phyloP scores from a whole-genome alignment of 306 rosid genomes.

The Cicer pinnatifidum region DNA sequence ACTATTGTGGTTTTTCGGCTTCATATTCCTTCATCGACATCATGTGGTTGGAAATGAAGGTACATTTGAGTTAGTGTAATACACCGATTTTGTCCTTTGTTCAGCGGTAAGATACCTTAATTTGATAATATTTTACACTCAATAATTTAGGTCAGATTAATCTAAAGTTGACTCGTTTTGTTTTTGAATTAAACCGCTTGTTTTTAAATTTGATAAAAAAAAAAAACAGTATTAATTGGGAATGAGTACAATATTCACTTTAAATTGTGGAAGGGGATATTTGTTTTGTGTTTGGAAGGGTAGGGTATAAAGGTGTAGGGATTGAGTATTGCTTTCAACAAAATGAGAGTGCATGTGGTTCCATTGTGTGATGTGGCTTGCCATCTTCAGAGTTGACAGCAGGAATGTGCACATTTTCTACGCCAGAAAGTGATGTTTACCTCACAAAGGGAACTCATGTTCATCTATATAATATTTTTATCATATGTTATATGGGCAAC shows the following conservation, averaged over 20 bases:
- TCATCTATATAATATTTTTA: slow-evolving; percentile 49
- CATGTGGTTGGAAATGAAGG: no score
- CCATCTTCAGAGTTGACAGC: slow-evolving; percentile 52
- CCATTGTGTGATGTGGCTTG: slow-evolving; percentile 54
- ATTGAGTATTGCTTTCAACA: slow-evolving; percentile 40
- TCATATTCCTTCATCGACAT: no score
- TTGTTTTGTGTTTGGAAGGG: slow-evolving; percentile 5
- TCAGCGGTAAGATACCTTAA: no score
- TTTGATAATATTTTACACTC: no score
- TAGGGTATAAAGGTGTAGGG: slow-evolving; percentile 25
- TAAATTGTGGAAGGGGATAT: not conserved
- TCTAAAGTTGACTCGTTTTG: no score
- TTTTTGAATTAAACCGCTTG: no score
- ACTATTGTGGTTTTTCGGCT: no score
- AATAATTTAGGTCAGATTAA: no score
- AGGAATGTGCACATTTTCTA: slow-evolving; percentile 43
- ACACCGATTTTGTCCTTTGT: no score
- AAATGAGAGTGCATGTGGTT: slow-evolving; percentile 57
- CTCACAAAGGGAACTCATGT: slow-evolving; percentile 51
- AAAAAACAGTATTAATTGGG: not conserved
- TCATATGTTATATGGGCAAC: slow-evolving; percentile 50
- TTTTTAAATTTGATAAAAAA: no score
- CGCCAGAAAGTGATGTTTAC: slow-evolving; percentile 58
- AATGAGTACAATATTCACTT: not conserved
- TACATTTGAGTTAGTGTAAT: no score